Base-by-base conservation (phyloP, 1,284 basidiomycete species). In the Rhodotorula sp. region DNA sequence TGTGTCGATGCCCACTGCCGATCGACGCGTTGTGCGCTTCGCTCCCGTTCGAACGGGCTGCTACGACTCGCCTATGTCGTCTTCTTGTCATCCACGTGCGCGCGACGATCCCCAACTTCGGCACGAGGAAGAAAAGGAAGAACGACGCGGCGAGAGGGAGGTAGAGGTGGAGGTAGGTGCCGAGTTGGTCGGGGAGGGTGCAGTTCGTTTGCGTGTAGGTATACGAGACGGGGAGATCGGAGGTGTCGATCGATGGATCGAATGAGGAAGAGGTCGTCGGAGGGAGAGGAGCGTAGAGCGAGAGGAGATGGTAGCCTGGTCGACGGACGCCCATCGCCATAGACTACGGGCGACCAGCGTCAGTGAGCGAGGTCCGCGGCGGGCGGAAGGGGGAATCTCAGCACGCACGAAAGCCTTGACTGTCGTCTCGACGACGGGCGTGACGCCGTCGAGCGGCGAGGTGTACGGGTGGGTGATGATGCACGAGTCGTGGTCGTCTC, bases 401-500 rank as follows among this genome's bases (percentile, higher is more conserved):
- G 17, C 13, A 59, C 71, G 49, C 34, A 72, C 71, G 58, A 73
- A 73, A 44, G 68, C 66, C 48, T 73, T 73, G 48, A 73, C 72
- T 8, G 72, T 73, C 32, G 66, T 68, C 27, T 73, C 72, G 30
- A 59, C 56, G 22, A 70, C 55, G 24, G 66, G 66, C 36, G 58
- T 56, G 19, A 11, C 22, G 7, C 30, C 52, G 32, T 62, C 64
- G 11, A 55, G 39, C 29, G 58, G 56, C 32, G 68, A 61, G 19
- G 44, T 49, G 49, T 74, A 75, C 5, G 81, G 78, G 78, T 91
- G 89, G 67, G 81, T 82, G 72, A 89, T 85, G 75, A 91, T 89
- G 79, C 92, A 94, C 73, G 91, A 91, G 78, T 94, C 92, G 73
- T 90, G 90, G 80, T 94, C 90, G 79, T 94, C 91, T 17, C 89